Evolutionary conservation across 495 filamentous ascomycete genomes (phyloP).

Genomic region (Aspergillus coremiiformis): DNA sequence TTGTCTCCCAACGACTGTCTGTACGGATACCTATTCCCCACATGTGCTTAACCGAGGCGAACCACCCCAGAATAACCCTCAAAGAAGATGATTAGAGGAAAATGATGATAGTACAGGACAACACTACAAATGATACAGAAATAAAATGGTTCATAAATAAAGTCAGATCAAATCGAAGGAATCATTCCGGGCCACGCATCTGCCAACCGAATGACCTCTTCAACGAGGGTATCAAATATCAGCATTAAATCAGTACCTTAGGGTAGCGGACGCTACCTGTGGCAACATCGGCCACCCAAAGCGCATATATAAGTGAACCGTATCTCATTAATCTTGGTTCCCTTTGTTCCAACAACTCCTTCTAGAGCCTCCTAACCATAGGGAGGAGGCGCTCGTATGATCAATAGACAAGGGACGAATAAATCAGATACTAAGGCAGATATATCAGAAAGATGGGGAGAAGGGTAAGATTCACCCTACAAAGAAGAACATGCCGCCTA

Average conservation of each 20-base stretch:
- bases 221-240: neutral
- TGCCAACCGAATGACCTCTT: neutral
- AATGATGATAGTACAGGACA: no score
- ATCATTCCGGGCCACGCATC: neutral
- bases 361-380: neutral
- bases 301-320: neutral
- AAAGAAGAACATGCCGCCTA: conserved; percentile 19
- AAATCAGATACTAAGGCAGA: conserved; percentile 10
- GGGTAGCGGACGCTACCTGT: neutral
- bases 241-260: neutral
- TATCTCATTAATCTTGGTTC: neutral
- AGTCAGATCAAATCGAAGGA: neutral
- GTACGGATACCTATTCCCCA: neutral
- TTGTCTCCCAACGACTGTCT: no score
- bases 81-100: neutral
- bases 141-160: neutral
- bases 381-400: conserved; percentile 8
- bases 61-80: neutral
- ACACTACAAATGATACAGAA: neutral
- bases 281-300: neutral
- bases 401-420: conserved; percentile 2
- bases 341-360: neutral
- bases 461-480: conserved; percentile 4
- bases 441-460: conserved; percentile 10
- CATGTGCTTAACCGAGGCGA: neutral